Percentiles rank a stretch among this genome's conserved stretches.
phyloP scores from a whole-genome alignment of 139 green algal genomes.

The Micractinium conductrix region DNA sequence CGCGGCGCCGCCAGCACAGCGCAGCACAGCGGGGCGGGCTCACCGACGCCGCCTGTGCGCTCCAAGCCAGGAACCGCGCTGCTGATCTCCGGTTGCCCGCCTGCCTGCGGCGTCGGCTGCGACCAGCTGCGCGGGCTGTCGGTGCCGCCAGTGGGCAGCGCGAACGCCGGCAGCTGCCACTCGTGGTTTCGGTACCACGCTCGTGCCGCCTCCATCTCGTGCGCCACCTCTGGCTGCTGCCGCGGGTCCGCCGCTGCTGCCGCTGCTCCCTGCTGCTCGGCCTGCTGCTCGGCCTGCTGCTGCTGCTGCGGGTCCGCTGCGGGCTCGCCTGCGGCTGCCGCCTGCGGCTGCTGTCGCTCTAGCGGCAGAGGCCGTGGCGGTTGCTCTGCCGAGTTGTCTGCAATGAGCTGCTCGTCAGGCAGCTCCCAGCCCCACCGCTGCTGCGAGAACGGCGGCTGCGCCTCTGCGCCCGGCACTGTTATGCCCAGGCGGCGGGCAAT shows the following conservation, averaged over 20 bases:
- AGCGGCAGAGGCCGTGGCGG: background rate
- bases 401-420: background rate
- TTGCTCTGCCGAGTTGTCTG: background rate
- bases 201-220: background rate
- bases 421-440: conserved; percentile 4
- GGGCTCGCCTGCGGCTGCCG: background rate
- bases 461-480: background rate
- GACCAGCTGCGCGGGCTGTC: conserved; percentile 22
- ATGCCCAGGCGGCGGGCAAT: background rate
- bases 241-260: background rate
- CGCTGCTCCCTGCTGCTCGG: no score
- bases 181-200: background rate
- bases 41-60: background rate
- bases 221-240: background rate
- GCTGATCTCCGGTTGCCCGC: background rate
- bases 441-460: background rate
- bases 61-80: background rate
- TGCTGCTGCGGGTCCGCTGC: no score
- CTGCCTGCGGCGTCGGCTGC: background rate
- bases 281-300: background rate
- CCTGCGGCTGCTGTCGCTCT: background rate
- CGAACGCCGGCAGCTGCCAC: conserved; percentile 7
- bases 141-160: background rate
- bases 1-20: no score
- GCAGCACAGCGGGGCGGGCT: no score